phyloP scores from a whole-genome alignment of 2,329 filamentous ascomycete species.

The Cordyceps cicadae region DNA sequence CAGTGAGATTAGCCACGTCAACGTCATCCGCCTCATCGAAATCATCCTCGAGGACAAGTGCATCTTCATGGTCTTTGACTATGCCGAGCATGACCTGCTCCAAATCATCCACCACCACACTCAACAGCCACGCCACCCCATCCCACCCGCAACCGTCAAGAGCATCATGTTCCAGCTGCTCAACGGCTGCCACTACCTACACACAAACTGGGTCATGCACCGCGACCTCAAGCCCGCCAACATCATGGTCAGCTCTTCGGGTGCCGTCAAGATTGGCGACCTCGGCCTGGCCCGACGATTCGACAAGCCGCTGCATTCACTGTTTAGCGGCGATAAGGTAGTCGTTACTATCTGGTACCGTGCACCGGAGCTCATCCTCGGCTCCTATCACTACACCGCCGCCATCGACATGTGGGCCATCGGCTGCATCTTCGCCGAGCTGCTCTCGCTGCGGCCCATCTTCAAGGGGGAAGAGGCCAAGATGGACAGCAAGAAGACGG shows the following conservation, averaged over 20 bases:
- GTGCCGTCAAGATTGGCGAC: slow-evolving; percentile 91
- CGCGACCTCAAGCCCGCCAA: slow-evolving; percentile 96
- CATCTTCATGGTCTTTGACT: slow-evolving; percentile 99
- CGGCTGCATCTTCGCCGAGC: slow-evolving; percentile 93
- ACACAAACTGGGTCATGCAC: slow-evolving; percentile 94
- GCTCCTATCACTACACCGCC: slow-evolving; percentile 91
- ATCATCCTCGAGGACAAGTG: slow-evolving; percentile 98
- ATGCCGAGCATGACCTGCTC: slow-evolving; percentile 91
- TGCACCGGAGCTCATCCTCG: slow-evolving; percentile 85
- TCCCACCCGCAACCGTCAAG: slow-evolving; percentile 80
- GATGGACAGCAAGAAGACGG: slow-evolving; percentile 96
- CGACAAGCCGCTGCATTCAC: slow-evolving; percentile 82
- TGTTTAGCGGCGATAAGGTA: slow-evolving; percentile 93
- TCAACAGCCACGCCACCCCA: slow-evolving; percentile 76
- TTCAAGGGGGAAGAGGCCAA: slow-evolving; percentile 99
- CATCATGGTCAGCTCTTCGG: slow-evolving; percentile 90
- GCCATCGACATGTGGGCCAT: slow-evolving; percentile 97
- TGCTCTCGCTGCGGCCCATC: slow-evolving; percentile 82
- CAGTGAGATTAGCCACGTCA: slow-evolving; percentile 79
- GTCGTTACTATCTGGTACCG: slow-evolving; percentile 99
- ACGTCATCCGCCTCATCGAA: slow-evolving; percentile 85
- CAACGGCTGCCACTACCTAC: slow-evolving; percentile 89
- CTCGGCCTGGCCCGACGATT: slow-evolving; percentile 86
- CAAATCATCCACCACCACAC: slow-evolving; percentile 99
- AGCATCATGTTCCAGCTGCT: slow-evolving; percentile 94